A percentile compares a stretch with the other conserved stretches of the same genome.
Evolutionary conservation across 1,139 yeast genomes (phyloP).

Genomic region (Eremothecium sinecaudum): DNA sequence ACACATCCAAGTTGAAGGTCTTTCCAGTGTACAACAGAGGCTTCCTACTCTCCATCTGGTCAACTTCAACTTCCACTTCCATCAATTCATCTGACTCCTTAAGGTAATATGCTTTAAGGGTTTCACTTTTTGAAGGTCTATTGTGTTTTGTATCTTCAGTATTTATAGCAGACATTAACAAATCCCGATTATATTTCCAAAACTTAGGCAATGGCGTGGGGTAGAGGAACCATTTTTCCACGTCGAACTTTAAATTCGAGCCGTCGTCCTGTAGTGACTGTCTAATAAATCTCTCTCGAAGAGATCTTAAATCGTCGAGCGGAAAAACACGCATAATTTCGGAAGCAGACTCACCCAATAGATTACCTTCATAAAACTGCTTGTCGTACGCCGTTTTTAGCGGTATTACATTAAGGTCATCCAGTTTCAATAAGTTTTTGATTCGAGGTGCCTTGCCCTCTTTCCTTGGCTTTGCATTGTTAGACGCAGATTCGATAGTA

Average conservation of each 20-base stretch:
- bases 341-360: conserved; percentile 11
- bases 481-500: too few species aligned
- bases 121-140: background rate
- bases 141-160: background rate
- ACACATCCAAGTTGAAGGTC: conserved; percentile 21
- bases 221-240: conserved; percentile 23
- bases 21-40: conserved; percentile 21
- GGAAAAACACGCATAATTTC: conserved; percentile 6
- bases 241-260: conserved; percentile 21
- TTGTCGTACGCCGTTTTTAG: conserved; percentile 21
- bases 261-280: conserved; percentile 21
- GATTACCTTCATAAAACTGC: conserved; percentile 26
- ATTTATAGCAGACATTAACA: conserved; percentile 1
- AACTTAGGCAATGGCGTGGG: conserved; percentile 29
- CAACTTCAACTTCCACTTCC: background rate
- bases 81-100: too few species aligned
- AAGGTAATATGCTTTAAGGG: too few species aligned
- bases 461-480: too few species aligned
- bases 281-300: conserved; percentile 18
- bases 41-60: background rate
- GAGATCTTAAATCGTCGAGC: conserved; percentile 11
- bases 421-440: conserved; percentile 21
- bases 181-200: conserved; percentile 27
- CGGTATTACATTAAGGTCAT: conserved; percentile 26
- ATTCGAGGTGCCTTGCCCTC: too few species aligned